These are phyloP conservation scores for Mycena venus DNA, from an alignment of 768 basidiomycete species.

Conservation along the genomic window DNA sequence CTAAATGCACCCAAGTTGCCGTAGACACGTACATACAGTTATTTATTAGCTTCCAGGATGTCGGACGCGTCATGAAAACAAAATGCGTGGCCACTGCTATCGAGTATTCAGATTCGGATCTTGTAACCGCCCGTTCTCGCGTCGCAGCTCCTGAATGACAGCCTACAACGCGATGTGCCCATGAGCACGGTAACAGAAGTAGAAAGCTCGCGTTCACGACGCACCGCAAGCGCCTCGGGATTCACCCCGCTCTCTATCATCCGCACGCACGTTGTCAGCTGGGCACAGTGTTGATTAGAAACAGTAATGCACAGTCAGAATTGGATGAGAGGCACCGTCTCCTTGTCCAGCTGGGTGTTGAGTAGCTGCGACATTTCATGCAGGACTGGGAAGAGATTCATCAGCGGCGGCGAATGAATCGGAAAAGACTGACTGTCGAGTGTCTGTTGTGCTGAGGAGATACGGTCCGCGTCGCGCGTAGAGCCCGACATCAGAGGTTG, in stretches of 20 bases:
- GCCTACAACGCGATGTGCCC: slow-evolving; percentile 69
- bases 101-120: too few relatives aligned
- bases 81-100: too few relatives aligned
- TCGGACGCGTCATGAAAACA: too few relatives aligned
- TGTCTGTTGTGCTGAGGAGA: slow-evolving; percentile 76
- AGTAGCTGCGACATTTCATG: slow-evolving; percentile 91
- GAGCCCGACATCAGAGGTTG: slow-evolving; percentile 30
- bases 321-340: slow-evolving; percentile 56
- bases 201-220: slow-evolving; percentile 41
- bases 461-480: slow-evolving; percentile 71
- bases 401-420: not conserved
- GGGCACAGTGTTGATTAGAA: not conserved
- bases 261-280: slow-evolving; percentile 88
- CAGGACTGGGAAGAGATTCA: slow-evolving; percentile 65
- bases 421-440: slow-evolving; percentile 70
- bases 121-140: slow-evolving; percentile 61
- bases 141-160: slow-evolving; percentile 86
- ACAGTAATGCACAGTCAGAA: too few relatives aligned
- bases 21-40: not conserved
- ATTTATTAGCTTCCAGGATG: not conserved
- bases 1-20: not conserved
- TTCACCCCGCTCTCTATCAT: slow-evolving; percentile 96
- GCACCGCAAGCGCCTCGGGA: slow-evolving; percentile 90
- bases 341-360: slow-evolving; percentile 90
- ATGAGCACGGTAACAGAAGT: slow-evolving; percentile 18